A percentile compares a stretch with the other conserved stretches of the same genome.
phyloP scores from a whole-genome alignment of 176 grass and related monocot genomes.

The Triticum dicoccoides region DNA sequence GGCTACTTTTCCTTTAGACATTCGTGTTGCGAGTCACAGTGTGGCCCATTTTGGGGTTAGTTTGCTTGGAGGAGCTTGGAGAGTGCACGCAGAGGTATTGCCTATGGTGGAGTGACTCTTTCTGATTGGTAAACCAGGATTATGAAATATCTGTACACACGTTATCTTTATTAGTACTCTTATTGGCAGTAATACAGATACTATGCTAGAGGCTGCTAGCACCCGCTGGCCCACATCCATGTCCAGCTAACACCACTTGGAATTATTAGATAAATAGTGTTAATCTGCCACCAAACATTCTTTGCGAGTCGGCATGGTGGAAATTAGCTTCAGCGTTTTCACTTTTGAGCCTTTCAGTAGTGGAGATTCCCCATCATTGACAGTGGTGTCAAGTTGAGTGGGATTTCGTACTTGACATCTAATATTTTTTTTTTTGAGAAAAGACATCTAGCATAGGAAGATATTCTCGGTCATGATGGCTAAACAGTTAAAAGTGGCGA shows the following conservation, averaged over 20 bases:
- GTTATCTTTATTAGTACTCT: background rate
- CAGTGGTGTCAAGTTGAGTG: background rate
- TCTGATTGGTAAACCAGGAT: background rate
- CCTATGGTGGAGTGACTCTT: background rate
- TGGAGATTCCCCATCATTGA: background rate
- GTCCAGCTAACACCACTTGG: constrained; percentile 2
- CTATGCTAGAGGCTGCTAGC: background rate
- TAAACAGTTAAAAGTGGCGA: background rate
- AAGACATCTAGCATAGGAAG: background rate
- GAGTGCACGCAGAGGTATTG: background rate
- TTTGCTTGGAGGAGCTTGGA: background rate
- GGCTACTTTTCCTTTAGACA: background rate
- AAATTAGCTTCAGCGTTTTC: background rate
- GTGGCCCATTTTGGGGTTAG: background rate
- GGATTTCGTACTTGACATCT: background rate
- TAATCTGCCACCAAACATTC: background rate
- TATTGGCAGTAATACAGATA: background rate
- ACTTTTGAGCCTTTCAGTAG: constrained; percentile 1
- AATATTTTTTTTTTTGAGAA: background rate
- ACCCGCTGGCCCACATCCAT: background rate
- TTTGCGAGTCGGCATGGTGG: background rate
- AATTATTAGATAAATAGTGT: background rate
- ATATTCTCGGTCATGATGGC: background rate
- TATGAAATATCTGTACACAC: background rate
- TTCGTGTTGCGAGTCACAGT: background rate